These are phyloP conservation scores for Bipolaris bicolor DNA, from an alignment of 2,329 filamentous ascomycete genomes.

Conservation along the genomic window DNA sequence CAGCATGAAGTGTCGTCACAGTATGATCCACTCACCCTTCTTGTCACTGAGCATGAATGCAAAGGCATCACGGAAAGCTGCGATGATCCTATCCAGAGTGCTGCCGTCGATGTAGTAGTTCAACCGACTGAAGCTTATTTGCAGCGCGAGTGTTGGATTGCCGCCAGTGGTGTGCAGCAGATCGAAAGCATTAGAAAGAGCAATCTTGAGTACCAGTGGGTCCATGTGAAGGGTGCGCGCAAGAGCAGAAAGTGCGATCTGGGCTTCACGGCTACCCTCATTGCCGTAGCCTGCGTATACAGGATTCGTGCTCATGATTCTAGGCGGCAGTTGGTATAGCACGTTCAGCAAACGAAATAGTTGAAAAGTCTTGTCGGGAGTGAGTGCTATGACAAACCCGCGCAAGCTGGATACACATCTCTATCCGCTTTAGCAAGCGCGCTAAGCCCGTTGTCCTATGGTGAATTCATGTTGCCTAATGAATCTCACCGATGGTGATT, in stretches of 20 bases:
- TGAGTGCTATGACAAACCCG: too few species aligned
- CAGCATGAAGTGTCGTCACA: background rate
- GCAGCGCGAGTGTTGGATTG: background rate
- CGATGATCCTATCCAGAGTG: background rate
- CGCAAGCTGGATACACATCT: too few species aligned
- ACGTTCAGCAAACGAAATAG: background rate
- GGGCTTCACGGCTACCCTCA: slow-evolving; percentile 2
- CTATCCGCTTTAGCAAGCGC: too few species aligned
- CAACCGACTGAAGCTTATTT: background rate
- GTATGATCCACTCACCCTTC: background rate
- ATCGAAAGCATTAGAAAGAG: slow-evolving; percentile 1
- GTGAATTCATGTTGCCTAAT: too few species aligned
- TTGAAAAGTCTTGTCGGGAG: too few species aligned
- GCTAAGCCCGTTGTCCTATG: too few species aligned
- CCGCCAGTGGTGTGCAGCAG: background rate
- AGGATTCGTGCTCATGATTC: background rate
- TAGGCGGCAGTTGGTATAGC: background rate
- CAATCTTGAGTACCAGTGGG: background rate
- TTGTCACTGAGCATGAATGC: background rate
- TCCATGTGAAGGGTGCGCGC: slow-evolving; percentile 4
- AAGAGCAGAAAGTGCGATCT: background rate
- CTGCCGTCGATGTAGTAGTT: background rate
- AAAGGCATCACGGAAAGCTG: background rate
- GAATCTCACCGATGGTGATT: too few species aligned
- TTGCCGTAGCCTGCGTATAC: background rate